Evolutionary conservation across 1,284 basidiomycete genomes (phyloP), one percentile per base, ranked within the genome.

Genomic region (Gomphus sp.): DNA sequence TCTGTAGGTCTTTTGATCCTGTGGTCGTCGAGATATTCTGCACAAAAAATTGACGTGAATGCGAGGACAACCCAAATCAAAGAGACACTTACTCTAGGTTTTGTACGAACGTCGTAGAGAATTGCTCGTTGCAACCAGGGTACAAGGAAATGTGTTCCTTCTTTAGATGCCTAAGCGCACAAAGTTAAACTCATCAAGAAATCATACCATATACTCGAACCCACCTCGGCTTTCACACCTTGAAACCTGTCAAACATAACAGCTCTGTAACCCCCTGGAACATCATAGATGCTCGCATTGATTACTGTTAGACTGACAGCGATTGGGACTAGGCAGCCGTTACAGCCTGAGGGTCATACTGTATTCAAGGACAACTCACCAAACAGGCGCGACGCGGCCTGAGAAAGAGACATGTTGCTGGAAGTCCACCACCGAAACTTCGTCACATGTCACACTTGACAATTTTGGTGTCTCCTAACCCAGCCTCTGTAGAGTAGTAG

Each of bases 221-320:
- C 63, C 64, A 88, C 91, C 74, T 80, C 74, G 65, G 87, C 80
- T 73, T 87, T 87, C 52, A 98, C 95, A 73, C 97, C 97, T 59
- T 87, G 82, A 74, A 99, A 99, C 67, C 96, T 82, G 75, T 99
- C 96, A 74, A 99, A 99, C 87, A 99, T 94, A 66, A 99, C 96
- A 33, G 97, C 96, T 59, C 91, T 82, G 74, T 89, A 94, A 51
- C 95, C 94, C 68, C 93, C 93, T 16, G 89, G 89, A 62, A 96
- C 93, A 78, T 97, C 93, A 71, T 96, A 97, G 62, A 96, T 78
- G 62, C 91, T 89, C 50, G 90, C 79, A 67, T 93, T 87, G 51
- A 86, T 69, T 28, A 81, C 70, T 10, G 81, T 82, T 28, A 82
- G 76, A 50, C 83, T 87, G 64, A 93, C 72, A 48, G 83, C 87